phyloP scores from a whole-genome alignment of 176 grass and related monocot species.

The Oryza longistaminata region DNA sequence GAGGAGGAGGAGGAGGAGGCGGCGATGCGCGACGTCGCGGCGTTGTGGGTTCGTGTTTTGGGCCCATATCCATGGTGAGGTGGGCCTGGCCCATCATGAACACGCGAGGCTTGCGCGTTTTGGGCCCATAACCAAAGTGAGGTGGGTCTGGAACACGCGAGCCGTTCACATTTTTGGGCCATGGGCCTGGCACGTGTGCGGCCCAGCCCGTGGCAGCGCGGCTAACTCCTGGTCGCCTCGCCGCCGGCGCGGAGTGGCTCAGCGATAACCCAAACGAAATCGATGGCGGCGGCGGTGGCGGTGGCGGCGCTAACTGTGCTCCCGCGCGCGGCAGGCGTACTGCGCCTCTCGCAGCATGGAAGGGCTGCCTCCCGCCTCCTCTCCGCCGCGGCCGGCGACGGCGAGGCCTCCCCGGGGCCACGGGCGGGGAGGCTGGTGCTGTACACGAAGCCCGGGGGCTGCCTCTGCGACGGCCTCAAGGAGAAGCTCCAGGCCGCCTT shows the following conservation, averaged over 20 bases:
- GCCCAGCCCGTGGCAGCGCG: slow-evolving; percentile 14
- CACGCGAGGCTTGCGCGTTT: not conserved
- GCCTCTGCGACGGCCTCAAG: slow-evolving; percentile 92
- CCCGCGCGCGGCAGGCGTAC: slow-evolving; percentile 26
- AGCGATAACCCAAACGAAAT: not conserved
- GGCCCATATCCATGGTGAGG: not conserved
- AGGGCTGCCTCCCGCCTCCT: slow-evolving; percentile 22
- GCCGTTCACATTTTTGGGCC: not conserved
- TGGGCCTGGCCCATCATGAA: not conserved
- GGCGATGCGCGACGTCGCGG: slow-evolving; percentile 38
- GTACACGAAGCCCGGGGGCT: slow-evolving; percentile 86
- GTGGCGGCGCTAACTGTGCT: slow-evolving; percentile 34
- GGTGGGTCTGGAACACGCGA: not conserved
- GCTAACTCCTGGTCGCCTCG: not conserved
- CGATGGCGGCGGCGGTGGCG: slow-evolving; percentile 20
- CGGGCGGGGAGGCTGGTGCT: slow-evolving; percentile 55
- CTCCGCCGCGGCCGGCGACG: slow-evolving; percentile 30
- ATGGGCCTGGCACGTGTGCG: slow-evolving; percentile 5
- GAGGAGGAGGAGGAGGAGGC: slow-evolving; percentile 17
- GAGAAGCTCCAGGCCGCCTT: slow-evolving; percentile 81
- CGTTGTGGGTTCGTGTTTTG: not conserved
- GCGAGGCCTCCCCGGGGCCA: slow-evolving; percentile 22
- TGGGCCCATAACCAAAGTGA: not conserved
- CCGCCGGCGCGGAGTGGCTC: not conserved
- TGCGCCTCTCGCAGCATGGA: slow-evolving; percentile 28